Evolutionary conservation across 2,329 filamentous ascomycete genomes (phyloP).

Genomic region (Phoma sp.): DNA sequence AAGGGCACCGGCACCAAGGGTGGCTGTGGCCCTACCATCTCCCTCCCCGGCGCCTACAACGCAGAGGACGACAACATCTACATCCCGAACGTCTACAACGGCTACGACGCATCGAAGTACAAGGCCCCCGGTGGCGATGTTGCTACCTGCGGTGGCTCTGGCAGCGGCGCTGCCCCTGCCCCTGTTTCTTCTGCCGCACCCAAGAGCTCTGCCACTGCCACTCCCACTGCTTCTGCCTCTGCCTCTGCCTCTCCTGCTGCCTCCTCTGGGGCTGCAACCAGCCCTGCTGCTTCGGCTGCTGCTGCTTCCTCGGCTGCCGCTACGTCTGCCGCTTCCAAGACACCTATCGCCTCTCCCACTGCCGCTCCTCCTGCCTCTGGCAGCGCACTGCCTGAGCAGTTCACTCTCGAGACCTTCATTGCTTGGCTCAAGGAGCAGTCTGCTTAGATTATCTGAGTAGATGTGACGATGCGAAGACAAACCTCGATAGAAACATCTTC

Average conservation of each 20-base stretch:
- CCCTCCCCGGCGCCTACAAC: conserved; percentile 52
- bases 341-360: conserved; percentile 8
- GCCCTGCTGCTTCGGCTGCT: conserved; percentile 1
- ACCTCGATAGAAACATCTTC: conserved; percentile 4
- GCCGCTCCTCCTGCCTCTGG: conserved; percentile 12
- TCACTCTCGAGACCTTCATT: conserved; percentile 36
- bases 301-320: conserved; percentile 21
- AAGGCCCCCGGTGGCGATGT: conserved; percentile 40
- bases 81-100: conserved; percentile 48
- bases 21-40: conserved; percentile 48
- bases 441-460: conserved; percentile 5
- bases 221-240: conserved; percentile 12
- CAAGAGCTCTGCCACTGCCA: conserved; percentile 17
- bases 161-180: conserved; percentile 20
- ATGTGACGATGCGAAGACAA: neutral
- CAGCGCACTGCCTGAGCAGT: conserved; percentile 26
- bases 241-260: conserved; percentile 9
- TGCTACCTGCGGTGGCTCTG: conserved; percentile 34
- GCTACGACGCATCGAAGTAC: conserved; percentile 40
- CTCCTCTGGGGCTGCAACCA: conserved; percentile 1
- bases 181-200: conserved; percentile 16
- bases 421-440: conserved; percentile 32
- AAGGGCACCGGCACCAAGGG: conserved; percentile 47
- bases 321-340: conserved; percentile 21
- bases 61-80: conserved; percentile 44